A percentile compares a stretch with the other conserved stretches of the same genome.
Conservation (phyloP, 805 yeast genomes). For the Ogataea pignaliae region DNA sequence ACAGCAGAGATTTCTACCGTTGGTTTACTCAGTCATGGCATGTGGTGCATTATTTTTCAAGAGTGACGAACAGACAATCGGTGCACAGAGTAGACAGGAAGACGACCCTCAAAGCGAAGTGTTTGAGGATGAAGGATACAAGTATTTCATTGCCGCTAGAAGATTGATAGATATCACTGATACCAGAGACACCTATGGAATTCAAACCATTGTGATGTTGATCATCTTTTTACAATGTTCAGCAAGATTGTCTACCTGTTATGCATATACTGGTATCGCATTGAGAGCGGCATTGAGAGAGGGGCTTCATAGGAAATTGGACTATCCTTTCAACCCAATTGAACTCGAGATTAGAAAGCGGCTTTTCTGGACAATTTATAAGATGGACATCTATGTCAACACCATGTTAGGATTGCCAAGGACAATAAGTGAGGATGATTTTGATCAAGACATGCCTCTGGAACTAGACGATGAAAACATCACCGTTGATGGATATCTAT, state of each 20-base stretch:
- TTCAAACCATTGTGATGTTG: constrained; percentile 84
- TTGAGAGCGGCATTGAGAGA: constrained; percentile 76
- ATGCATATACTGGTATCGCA: constrained; percentile 86
- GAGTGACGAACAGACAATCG: constrained; percentile 36
- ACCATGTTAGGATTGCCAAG: constrained; percentile 84
- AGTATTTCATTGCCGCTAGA: constrained; percentile 76
- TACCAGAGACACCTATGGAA: constrained; percentile 74
- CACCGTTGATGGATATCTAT: constrained; percentile 54
- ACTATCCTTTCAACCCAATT: constrained; percentile 63
- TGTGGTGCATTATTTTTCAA: constrained; percentile 78
- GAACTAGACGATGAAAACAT: constrained; percentile 87
- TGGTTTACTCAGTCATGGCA: constrained; percentile 82
- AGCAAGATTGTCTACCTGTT: constrained; percentile 81
- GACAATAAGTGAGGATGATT: constrained; percentile 68
- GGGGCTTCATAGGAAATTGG: constrained; percentile 74
- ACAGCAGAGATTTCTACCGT: constrained; percentile 71
- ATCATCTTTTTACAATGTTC: constrained; percentile 83
- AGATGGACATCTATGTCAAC: constrained; percentile 86
- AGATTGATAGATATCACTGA: constrained; percentile 78
- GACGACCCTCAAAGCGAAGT: constrained; percentile 29
- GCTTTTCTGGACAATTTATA: constrained; percentile 83
- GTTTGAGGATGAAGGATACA: constrained; percentile 72
- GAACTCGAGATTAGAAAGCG: constrained; percentile 82
- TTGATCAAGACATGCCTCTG: constrained; percentile 81
- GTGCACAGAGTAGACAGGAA: constrained; percentile 17